phyloP scores from a whole-genome alignment of 768 basidiomycete species.

The Mycena filopes region DNA sequence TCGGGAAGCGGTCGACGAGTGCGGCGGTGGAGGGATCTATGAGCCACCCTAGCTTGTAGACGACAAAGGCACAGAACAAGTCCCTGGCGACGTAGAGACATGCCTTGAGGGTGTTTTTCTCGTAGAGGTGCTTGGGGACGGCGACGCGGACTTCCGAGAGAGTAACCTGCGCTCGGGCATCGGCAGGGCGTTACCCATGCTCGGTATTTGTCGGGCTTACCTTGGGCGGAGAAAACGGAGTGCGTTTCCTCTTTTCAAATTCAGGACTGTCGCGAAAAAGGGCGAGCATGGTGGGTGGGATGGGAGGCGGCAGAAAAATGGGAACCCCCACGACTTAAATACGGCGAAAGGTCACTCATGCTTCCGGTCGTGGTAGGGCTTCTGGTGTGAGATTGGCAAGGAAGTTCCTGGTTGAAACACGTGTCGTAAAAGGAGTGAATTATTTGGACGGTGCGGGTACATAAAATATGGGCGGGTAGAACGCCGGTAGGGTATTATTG shows the following conservation, averaged over 20 bases:
- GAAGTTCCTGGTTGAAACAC: constrained; percentile 16
- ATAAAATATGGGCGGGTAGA: neutral
- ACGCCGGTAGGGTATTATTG: neutral
- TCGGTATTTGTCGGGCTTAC: constrained; percentile 45
- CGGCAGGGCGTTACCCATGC: neutral
- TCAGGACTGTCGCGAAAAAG: constrained; percentile 60
- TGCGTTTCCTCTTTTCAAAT: constrained; percentile 56
- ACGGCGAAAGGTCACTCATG: constrained; percentile 19
- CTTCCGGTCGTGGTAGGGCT: constrained; percentile 30
- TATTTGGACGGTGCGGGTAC: neutral
- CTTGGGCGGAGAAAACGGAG: constrained; percentile 54
- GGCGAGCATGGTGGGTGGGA: constrained; percentile 12
- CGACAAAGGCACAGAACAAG: constrained; percentile 47
- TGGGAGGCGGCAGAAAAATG: neutral
- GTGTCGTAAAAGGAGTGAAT: constrained; percentile 2
- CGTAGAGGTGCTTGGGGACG: constrained; percentile 59
- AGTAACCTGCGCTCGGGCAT: constrained; percentile 6
- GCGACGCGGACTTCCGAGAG: constrained; percentile 53
- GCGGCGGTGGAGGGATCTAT: constrained; percentile 40
- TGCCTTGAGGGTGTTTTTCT: constrained; percentile 55
- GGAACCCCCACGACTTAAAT: constrained; percentile 19
- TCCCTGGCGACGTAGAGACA: constrained; percentile 56
- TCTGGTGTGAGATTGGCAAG: constrained; percentile 30
- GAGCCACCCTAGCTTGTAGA: constrained; percentile 52
- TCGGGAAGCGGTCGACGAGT: constrained; percentile 2